Base-by-base conservation (phyloP, 1,284 basidiomycete species). In the Abortiporus biennis region DNA sequence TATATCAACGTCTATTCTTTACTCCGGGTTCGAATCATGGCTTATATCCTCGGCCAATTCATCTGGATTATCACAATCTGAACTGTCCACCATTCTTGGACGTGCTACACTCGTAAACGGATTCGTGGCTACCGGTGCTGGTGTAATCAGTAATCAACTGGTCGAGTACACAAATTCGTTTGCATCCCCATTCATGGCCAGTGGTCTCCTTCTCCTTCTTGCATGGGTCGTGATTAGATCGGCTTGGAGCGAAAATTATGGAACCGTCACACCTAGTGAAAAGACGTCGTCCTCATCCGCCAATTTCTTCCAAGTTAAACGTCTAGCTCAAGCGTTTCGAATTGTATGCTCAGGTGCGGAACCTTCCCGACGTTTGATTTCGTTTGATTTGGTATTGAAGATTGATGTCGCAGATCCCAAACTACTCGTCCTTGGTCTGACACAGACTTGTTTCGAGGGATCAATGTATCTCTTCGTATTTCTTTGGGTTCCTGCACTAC, bases 381-480 rank as follows among this genome's bases (percentile, higher is more conserved):
- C n/a, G n/a, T n/a, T 29, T 29, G n/a, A 24, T 6, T n/a, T n/a
- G 6, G 19, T 29, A 17, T 22, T 19, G 23, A 24, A 27, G 16
- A n/a, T 42, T 48, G 33, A 42, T 16, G 4, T 22, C 42, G 19
- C 48, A 81, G 84, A 86, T 54, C 69, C 74, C 1, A 57, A 74
- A 19, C 67, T 87, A 12, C 61, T 85, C 44, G 71, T 73, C n/a
- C 71, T 87, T n/a, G 80, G 82, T 12, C 62, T 85, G 40, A 79
- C 78, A 0, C 84, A 86, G 56, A 86, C 84, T 1, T 82, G 80
- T 56, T 87, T 86, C 54, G 84, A 87, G 54, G 84, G 84, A 1
- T 84, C 80, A 4, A 84, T 87, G 83, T 87, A 87, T 58, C 72
- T 87, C 44, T 87, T 86, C 60, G 85, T 87, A 50, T 87, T 87